Evolutionary conservation across 202 grass and related monocot genomes (phyloP).

Genomic region (Schoenoplectus tabernaemontani): DNA sequence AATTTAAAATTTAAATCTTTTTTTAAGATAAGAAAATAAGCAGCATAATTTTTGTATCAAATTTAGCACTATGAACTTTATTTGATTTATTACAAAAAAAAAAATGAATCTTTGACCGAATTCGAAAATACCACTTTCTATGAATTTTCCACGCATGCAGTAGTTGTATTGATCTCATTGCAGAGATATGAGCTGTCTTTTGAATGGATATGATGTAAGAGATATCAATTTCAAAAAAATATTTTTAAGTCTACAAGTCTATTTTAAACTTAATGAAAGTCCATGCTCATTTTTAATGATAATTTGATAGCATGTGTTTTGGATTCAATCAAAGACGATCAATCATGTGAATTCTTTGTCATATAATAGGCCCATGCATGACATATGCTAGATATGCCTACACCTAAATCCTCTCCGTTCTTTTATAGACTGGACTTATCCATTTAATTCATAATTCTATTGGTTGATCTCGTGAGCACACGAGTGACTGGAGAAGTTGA

Average conservation of each 20-base stretch:
- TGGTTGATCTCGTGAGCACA: not conserved
- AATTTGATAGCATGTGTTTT: slow-evolving; percentile 18
- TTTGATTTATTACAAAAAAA: not conserved
- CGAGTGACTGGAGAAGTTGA: not conserved
- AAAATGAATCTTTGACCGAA: not conserved
- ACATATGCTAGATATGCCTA: not conserved
- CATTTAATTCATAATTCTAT: not conserved
- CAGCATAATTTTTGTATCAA: not conserved
- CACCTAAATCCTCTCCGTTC: not conserved
- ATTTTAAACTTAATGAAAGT: slow-evolving; percentile 4
- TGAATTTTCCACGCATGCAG: not conserved
- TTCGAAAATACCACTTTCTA: not conserved
- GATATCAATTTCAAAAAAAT: not conserved
- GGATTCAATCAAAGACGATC: slow-evolving; percentile 21
- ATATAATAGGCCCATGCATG: not conserved
- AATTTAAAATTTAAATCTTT: not conserved
- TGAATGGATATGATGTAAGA: slow-evolving; percentile 5
- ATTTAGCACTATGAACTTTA: not conserved
- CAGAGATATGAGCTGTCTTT: slow-evolving; percentile 19
- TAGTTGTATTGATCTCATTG: not conserved
- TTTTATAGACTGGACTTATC: not conserved
- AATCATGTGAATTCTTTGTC: slow-evolving; percentile 14
- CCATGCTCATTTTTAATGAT: not conserved
- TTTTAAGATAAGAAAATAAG: not conserved
- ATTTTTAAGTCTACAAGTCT: slow-evolving; percentile 1